Conservation (phyloP, 2,329 filamentous ascomycete species). For the Scedosporium minutisporum region DNA sequence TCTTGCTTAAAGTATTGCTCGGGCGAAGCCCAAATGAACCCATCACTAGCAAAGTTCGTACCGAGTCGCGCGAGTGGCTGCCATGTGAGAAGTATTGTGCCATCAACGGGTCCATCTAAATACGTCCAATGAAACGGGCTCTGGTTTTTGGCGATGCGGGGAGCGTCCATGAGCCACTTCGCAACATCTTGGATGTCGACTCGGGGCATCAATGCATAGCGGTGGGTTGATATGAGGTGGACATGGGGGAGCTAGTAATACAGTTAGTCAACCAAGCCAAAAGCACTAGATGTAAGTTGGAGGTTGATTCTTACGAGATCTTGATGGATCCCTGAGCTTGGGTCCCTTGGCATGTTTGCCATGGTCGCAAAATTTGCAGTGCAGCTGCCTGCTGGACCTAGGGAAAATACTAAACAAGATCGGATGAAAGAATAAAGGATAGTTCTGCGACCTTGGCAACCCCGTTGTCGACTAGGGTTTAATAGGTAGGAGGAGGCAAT, state of each 20-base stretch:
- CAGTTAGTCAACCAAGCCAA: background rate
- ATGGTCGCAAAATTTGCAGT: conserved; percentile 4
- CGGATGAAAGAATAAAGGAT: background rate
- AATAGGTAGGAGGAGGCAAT: background rate
- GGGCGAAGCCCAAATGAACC: conserved; percentile 79
- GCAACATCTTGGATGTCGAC: conserved; percentile 69
- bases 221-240: conserved; percentile 76
- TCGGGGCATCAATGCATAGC: conserved; percentile 64
- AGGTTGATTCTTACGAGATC: conserved; percentile 27
- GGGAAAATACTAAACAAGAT: background rate
- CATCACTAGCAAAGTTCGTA: conserved; percentile 77
- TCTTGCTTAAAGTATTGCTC: conserved; percentile 73
- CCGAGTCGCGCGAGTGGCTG: conserved; percentile 65
- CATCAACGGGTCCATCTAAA: conserved; percentile 71
- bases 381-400: background rate
- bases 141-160: conserved; percentile 73
- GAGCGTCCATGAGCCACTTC: conserved; percentile 73
- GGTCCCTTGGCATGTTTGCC: conserved; percentile 30
- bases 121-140: conserved; percentile 92
- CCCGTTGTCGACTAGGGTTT: background rate
- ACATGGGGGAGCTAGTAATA: conserved; percentile 66
- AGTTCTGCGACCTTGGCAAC: background rate
- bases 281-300: background rate
- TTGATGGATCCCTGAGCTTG: conserved; percentile 31
- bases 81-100: conserved; percentile 78